phyloP scores from a whole-genome alignment of 345 rosid genomes.

The Microcos paniculata region DNA sequence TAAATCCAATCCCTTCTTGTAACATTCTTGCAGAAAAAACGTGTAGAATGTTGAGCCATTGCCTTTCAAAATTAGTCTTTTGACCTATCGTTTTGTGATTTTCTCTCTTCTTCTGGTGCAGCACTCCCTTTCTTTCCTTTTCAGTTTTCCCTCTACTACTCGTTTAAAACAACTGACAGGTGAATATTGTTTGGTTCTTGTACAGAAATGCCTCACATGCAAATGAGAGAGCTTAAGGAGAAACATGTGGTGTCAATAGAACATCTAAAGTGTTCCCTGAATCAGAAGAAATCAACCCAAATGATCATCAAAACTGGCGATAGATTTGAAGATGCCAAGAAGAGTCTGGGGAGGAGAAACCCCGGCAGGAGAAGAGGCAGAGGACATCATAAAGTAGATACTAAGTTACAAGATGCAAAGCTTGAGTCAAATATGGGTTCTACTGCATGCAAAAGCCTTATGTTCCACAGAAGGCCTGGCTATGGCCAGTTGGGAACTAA shows the following conservation, averaged over 20 bases:
- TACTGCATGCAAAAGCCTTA: slow-evolving; percentile 30
- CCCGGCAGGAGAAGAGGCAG: slow-evolving; percentile 22
- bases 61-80: slow-evolving; percentile 15
- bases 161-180: neutral
- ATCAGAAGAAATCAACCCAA: slow-evolving; percentile 19
- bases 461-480: slow-evolving; percentile 31
- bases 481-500: slow-evolving; percentile 32
- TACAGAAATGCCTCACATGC: slow-evolving; percentile 29
- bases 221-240: slow-evolving; percentile 28
- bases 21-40: slow-evolving; percentile 14
- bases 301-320: slow-evolving; percentile 16
- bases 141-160: neutral
- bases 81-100: slow-evolving; percentile 14
- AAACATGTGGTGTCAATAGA: slow-evolving; percentile 10
- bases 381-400: slow-evolving; percentile 18
- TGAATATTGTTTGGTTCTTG: slow-evolving; percentile 1
- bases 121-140: neutral
- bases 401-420: slow-evolving; percentile 12
- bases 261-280: slow-evolving; percentile 7
- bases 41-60: slow-evolving; percentile 17
- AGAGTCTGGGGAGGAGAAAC: slow-evolving; percentile 9
- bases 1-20: neutral
- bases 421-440: neutral
- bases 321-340: slow-evolving; percentile 18
- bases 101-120: slow-evolving; percentile 12